phyloP scores from a whole-genome alignment of 345 rosid species.

The Chamaenerion angustifolium region DNA sequence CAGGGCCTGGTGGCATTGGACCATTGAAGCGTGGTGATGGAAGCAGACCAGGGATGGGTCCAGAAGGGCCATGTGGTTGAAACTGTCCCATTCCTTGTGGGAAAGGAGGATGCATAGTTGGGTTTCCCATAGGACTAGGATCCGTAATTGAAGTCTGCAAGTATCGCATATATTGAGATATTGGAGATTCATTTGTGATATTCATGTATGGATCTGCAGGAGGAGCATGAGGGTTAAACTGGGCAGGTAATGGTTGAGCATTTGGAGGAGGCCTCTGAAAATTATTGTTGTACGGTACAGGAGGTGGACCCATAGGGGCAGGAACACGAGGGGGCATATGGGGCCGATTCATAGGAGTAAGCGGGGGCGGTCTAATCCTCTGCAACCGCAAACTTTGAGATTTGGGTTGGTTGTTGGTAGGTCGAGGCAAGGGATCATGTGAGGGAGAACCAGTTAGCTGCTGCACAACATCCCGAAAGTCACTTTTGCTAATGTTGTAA shows the following conservation, averaged over 20 bases:
- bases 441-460: slow-evolving; percentile 86
- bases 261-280: slow-evolving; percentile 22
- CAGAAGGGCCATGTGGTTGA: not conserved
- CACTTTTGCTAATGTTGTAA: slow-evolving; percentile 87
- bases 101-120: slow-evolving; percentile 16
- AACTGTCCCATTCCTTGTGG: slow-evolving; percentile 8
- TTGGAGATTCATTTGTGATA: slow-evolving; percentile 60
- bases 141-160: slow-evolving; percentile 48
- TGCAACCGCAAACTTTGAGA: slow-evolving; percentile 73
- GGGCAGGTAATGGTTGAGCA: slow-evolving; percentile 20
- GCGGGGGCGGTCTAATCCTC: slow-evolving; percentile 71
- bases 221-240: slow-evolving; percentile 13
- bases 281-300: slow-evolving; percentile 12
- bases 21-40: slow-evolving; percentile 52
- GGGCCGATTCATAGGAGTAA: slow-evolving; percentile 54
- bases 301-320: slow-evolving; percentile 19
- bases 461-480: slow-evolving; percentile 80
- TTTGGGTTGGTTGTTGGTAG: slow-evolving; percentile 58
- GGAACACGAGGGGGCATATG: slow-evolving; percentile 25
- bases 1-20: slow-evolving; percentile 37
- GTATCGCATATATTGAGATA: slow-evolving; percentile 76
- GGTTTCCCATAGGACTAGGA: slow-evolving; percentile 35
- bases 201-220: slow-evolving; percentile 36
- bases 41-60: slow-evolving; percentile 16
- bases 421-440: slow-evolving; percentile 59